phyloP scores from a whole-genome alignment of 2,329 filamentous ascomycete genomes.

The Colletotrichum spaethianum region DNA sequence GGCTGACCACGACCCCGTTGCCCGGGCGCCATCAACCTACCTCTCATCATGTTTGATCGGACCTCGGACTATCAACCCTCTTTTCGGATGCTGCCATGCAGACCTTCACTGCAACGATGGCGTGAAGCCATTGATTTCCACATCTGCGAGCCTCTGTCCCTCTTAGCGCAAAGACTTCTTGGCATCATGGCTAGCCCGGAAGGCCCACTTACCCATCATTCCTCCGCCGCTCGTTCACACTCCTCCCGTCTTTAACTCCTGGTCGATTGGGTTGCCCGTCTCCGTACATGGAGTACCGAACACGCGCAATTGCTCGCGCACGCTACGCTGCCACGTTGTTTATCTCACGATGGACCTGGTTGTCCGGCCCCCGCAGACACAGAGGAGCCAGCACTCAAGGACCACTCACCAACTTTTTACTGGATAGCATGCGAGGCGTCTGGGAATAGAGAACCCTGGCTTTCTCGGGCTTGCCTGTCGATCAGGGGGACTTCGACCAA shows the following conservation, averaged over 20 bases:
- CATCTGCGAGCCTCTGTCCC: conserved; percentile 1
- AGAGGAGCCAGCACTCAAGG: conserved; percentile 2
- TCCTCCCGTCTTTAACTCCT: conserved; percentile 1
- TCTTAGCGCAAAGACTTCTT: conserved; percentile 2
- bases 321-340: neutral
- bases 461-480: conserved; percentile 10
- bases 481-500: conserved; percentile 3
- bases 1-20: neutral
- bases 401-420: conserved; percentile 7
- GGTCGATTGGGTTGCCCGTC: neutral
- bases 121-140: conserved; percentile 8
- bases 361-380: neutral
- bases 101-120: conserved; percentile 32
- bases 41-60: too few species aligned
- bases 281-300: conserved; percentile 10
- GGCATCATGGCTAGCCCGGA: conserved; percentile 1
- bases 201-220: neutral
- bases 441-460: neutral
- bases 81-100: conserved; percentile 2
- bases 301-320: neutral
- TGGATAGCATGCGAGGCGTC: conserved; percentile 3
- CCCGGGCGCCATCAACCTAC: too few species aligned
- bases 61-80: neutral
- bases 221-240: conserved; percentile 6
- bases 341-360: neutral